phyloP scores from a whole-genome alignment of 163 green algal species.

The Scenedesmus sp. region DNA sequence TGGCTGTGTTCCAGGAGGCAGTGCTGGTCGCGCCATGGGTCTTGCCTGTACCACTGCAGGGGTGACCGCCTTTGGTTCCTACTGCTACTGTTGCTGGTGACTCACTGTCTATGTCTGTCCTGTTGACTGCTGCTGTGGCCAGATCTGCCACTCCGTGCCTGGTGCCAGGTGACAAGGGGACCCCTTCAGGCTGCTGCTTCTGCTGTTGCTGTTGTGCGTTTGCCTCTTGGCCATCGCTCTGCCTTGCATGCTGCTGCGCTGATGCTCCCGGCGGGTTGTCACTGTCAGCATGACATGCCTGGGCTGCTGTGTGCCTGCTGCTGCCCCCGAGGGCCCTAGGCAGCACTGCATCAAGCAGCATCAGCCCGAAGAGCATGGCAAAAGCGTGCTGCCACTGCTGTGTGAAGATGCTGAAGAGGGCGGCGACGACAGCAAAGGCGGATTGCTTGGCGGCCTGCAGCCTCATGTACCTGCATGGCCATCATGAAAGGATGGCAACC shows the following conservation, averaged over 20 bases:
- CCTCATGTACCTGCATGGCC: not conserved
- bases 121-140: not conserved
- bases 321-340: not conserved
- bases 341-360: constrained; percentile 2
- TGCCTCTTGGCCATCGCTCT: not conserved
- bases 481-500: not conserved
- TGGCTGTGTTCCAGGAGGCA: not conserved
- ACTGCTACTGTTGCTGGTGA: not conserved
- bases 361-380: not conserved
- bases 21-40: not conserved
- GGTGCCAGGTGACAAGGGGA: too few relatives aligned
- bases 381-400: not conserved
- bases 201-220: not conserved
- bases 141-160: not conserved
- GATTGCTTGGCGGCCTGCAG: not conserved
- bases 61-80: not conserved
- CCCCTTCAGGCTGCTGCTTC: not conserved
- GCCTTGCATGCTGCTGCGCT: not conserved
- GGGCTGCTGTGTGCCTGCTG: not conserved
- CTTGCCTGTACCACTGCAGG: not conserved
- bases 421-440: not conserved
- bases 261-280: not conserved
- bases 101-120: not conserved
- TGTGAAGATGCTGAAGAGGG: not conserved
- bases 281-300: not conserved